These are phyloP conservation scores for Fusarium scirpi DNA, from an alignment of 2,329 filamentous ascomycete genomes.

Conservation along the genomic window DNA sequence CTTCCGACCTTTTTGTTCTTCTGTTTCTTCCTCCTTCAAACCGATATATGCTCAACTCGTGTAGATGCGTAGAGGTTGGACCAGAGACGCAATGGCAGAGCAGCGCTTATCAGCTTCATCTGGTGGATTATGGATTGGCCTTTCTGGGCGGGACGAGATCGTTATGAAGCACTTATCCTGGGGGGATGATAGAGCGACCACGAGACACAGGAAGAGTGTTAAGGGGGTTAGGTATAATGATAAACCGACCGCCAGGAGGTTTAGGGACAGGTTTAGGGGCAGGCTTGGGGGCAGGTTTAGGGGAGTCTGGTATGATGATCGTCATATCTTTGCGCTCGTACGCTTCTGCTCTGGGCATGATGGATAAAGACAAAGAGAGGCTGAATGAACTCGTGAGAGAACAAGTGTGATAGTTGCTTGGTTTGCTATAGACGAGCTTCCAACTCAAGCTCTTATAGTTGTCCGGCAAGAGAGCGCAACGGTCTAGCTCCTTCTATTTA, in stretches of 20 bases:
- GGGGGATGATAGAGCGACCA: not conserved
- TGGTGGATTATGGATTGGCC: not conserved
- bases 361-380: not conserved
- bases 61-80: not conserved
- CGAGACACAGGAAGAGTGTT: too few relatives aligned
- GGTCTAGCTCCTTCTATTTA: not conserved
- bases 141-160: not conserved
- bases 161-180: not conserved
- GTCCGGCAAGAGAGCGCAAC: not conserved
- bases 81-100: not conserved
- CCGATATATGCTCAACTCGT: not conserved
- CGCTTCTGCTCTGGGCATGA: not conserved
- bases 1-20: not conserved
- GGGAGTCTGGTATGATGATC: not conserved
- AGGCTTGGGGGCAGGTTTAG: not conserved
- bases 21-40: not conserved
- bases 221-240: too few relatives aligned
- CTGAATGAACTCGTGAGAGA: not conserved
- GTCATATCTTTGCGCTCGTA: not conserved
- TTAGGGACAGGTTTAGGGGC: too few relatives aligned
- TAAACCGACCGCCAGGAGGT: too few relatives aligned
- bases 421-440: not conserved
- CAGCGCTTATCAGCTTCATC: not conserved
- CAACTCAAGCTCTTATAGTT: not conserved
- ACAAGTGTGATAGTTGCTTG: not conserved